Conservation (phyloP, 163 green algal species). For the Volvox carteri region DNA sequence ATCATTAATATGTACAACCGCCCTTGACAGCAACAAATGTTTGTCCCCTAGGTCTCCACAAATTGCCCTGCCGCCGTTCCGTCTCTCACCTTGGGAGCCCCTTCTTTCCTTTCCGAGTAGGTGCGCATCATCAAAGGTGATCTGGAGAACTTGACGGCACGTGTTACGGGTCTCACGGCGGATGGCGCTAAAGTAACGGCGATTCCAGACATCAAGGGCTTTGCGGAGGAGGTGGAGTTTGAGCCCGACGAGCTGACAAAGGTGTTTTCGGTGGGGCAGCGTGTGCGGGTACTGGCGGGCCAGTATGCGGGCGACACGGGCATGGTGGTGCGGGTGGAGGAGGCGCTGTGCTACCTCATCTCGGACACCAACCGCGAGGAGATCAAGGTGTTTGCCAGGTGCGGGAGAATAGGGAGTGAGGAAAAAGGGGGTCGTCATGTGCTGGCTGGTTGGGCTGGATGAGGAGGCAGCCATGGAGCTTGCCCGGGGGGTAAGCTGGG, state of each 20-base stretch:
- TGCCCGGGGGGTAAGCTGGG: too few relatives aligned
- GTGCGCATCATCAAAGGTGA: slow-evolving; percentile 63
- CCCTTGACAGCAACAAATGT: too few relatives aligned
- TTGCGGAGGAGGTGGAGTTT: slow-evolving; percentile 81
- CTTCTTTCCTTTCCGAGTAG: slow-evolving; percentile 12
- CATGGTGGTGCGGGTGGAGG: slow-evolving; percentile 90
- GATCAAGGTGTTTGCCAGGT: slow-evolving; percentile 86
- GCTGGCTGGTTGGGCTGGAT: too few relatives aligned
- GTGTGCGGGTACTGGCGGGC: slow-evolving; percentile 91
- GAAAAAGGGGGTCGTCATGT: neutral
- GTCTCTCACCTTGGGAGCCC: too few relatives aligned
- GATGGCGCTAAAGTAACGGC: slow-evolving; percentile 79
- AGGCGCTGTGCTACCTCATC: slow-evolving; percentile 80
- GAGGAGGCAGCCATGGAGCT: too few relatives aligned
- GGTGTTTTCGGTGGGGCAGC: slow-evolving; percentile 90
- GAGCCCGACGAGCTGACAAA: slow-evolving; percentile 86
- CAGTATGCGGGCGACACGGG: slow-evolving; percentile 88
- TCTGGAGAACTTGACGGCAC: slow-evolving; percentile 73
- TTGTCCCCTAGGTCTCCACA: too few relatives aligned
- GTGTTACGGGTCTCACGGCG: slow-evolving; percentile 68
- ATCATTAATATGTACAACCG: too few relatives aligned
- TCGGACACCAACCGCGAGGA: slow-evolving; percentile 86
- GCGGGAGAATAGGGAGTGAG: neutral
- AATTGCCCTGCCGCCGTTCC: too few relatives aligned
- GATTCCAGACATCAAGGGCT: slow-evolving; percentile 72